These are phyloP conservation scores for Microdochium bolleyi DNA, from an alignment of 2,329 filamentous ascomycete species.

Conservation along the genomic window DNA sequence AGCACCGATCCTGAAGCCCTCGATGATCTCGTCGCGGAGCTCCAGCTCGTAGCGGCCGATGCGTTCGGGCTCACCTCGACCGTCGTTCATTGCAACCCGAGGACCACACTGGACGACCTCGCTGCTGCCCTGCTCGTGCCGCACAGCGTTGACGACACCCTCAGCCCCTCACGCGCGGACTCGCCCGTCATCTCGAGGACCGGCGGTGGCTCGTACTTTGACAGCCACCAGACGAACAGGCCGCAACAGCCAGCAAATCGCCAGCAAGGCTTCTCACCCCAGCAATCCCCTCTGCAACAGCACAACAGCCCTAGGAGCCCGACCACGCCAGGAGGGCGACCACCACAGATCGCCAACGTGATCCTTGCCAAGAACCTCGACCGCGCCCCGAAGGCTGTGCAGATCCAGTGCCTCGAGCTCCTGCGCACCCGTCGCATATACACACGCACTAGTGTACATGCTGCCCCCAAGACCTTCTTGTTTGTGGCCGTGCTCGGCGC, in stretches of 20 bases:
- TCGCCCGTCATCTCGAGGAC: slow-evolving; percentile 4
- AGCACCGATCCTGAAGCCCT: slow-evolving; percentile 58
- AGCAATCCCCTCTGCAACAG: slow-evolving; percentile 2
- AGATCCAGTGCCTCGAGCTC: slow-evolving; percentile 74
- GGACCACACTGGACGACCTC: slow-evolving; percentile 77
- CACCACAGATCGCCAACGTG: slow-evolving; percentile 62
- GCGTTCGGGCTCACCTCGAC: slow-evolving; percentile 66
- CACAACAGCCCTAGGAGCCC: neutral
- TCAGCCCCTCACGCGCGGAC: neutral
- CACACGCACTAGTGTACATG: slow-evolving; percentile 65
- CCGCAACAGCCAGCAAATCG: slow-evolving; percentile 12
- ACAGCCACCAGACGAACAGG: slow-evolving; percentile 4
- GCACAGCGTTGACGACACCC: neutral
- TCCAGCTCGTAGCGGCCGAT: slow-evolving; percentile 61
- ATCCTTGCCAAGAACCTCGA: slow-evolving; percentile 78
- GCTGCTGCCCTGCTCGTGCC: slow-evolving; percentile 52
- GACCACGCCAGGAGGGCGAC: slow-evolving; percentile 5
- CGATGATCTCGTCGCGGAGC: slow-evolving; percentile 63
- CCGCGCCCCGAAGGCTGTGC: slow-evolving; percentile 62
- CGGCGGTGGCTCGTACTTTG: slow-evolving; percentile 10
- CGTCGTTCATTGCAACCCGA: slow-evolving; percentile 63
- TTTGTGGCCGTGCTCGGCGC: slow-evolving; percentile 65
- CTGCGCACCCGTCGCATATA: slow-evolving; percentile 73
- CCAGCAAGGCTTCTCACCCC: slow-evolving; percentile 7
- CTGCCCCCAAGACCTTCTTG: slow-evolving; percentile 70